Base-by-base conservation (phyloP, 176 grass and related monocot species). In the Oryza glaberrima region DNA sequence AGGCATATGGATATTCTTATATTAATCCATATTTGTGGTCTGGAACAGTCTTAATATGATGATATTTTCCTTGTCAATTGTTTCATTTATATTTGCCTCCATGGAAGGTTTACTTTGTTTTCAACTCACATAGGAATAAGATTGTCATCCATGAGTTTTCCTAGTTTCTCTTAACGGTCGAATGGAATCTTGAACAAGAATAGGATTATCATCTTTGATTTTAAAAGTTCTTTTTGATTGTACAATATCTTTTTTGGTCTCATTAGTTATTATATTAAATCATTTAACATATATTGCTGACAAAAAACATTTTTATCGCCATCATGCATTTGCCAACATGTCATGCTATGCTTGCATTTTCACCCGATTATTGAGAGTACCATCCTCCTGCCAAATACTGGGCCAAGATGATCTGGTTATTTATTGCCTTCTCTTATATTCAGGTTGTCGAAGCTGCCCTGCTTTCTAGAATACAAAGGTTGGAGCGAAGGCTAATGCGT, bases 381-480 rank as follows among this genome's bases (percentile, higher is more conserved):
- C 28, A 30, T 15, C 44, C 7, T 65, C n/a, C 58, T 63, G 56
- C 72, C 17, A 44, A 26, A 52, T 65, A 43, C 35, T 41, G 20
- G 40, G 61, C 69, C 19, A 11, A 79, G 76, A 65, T 68, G 48
- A 69, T 84, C 79, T 56, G 5, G 80, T 84, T 1, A 75, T 68
- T 73, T 58, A 49, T 81, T 71, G 7, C 85, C 56, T 69, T 75
- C 74, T 51, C 28, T 47, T 68, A 65, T 79, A 22, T 77, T 72
- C 73, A 98, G 96, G 96, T 98, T 91, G 93, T 98, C 5, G 96
- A 98, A 94, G 96, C 96, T 65, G 93, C 96, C 84, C 81, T 98
- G 17, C 65, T 98, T 75, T 98, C 93, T 17, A 93, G 96, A 91
- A 98, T 98, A 88, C 86, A 94, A 82, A 88, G 88, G 77, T 47